Evolutionary conservation across 345 rosid genomes (phyloP), one percentile per base, ranked within the genome.

Genomic region (Brassica incana): DNA sequence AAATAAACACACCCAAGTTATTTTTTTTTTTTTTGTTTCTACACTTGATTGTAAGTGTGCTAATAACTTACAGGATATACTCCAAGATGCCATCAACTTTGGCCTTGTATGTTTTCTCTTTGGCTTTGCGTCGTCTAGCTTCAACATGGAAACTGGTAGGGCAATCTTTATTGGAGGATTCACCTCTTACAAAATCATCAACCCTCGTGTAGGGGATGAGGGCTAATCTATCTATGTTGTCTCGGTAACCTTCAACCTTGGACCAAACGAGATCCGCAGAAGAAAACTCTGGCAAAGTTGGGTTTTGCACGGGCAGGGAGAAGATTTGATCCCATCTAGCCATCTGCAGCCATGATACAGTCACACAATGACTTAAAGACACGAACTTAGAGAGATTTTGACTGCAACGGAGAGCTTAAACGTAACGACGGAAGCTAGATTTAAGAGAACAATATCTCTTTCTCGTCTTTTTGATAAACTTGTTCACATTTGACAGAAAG

Each of bases 301-400:
- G 99, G 74, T 86, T 93, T 85, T 93, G 98, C 18, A 93, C 95
- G 0, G 98, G 98, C 43, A 93, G 87, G 61, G 99, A 89, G 82
- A 95, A 84, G 68, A 95, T 91, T 87, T 84, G 89, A 80, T 95
- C 99, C 99, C 99, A 93, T 78, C 98, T 85, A 54, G 99, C 98
- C 99, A 93, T 95, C 97, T 91, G 86, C 38, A 75, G 74, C 40
- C 60, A 50, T 9, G 48, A 38, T 38, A 38, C 45, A 38, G 11
- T n/a, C n/a, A n/a, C n/a, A n/a, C n/a, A n/a, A n/a, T n/a, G n/a
- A 40, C 0, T 38, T 1, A 40, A 2, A 40, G 4, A 40, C 45
- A 8, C 45, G 45, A 40, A 43, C 50, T 10, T 2, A 43, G 3
- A 40, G 11, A 38, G 45, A 38, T 38, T 38, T 38, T 38, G 11